phyloP scores from a whole-genome alignment of 2,329 filamentous ascomycete species.

The Cercospora brassicicola region DNA sequence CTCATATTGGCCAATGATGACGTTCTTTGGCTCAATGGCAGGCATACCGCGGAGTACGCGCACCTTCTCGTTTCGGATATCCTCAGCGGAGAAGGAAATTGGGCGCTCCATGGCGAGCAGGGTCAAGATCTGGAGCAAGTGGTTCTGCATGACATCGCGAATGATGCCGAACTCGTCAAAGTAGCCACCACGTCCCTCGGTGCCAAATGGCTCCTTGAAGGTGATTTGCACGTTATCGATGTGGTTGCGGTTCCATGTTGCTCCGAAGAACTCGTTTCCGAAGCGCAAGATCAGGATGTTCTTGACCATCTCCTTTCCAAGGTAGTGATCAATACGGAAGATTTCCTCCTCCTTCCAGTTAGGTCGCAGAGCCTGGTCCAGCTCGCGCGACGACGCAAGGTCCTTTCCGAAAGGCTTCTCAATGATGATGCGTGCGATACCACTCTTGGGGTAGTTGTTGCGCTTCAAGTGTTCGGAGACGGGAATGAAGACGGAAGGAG shows the following conservation, averaged over 20 bases:
- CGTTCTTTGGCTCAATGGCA: constrained; percentile 96
- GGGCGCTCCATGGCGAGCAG: constrained; percentile 97
- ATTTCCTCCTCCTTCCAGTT: constrained; percentile 99
- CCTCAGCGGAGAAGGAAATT: constrained; percentile 96
- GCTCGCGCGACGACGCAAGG: constrained; percentile 85
- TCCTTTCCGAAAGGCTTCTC: constrained; percentile 99
- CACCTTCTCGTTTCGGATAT: constrained; percentile 98
- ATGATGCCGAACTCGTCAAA: constrained; percentile 99
- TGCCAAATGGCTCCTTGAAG: constrained; percentile 99
- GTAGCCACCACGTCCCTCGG: constrained; percentile 95
- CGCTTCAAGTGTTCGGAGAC: constrained; percentile 96
- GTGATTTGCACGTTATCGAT: constrained; percentile 99
- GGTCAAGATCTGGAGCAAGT: constrained; percentile 92
- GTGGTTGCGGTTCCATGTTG: constrained; percentile 98
- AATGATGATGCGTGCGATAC: constrained; percentile 92
- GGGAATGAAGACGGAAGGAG: constrained; percentile 95
- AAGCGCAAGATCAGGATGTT: constrained; percentile 98
- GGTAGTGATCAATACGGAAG: constrained; percentile 98
- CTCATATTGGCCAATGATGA: constrained; percentile 98
- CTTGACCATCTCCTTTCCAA: constrained; percentile 99
- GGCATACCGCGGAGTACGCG: constrained; percentile 91
- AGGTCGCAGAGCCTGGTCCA: constrained; percentile 90
- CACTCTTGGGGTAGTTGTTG: constrained; percentile 90
- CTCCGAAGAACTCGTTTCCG: constrained; percentile 97
- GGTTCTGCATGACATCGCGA: constrained; percentile 99